Base-by-base conservation (phyloP, 306 rosid genomes). In the Quercus parvula region DNA sequence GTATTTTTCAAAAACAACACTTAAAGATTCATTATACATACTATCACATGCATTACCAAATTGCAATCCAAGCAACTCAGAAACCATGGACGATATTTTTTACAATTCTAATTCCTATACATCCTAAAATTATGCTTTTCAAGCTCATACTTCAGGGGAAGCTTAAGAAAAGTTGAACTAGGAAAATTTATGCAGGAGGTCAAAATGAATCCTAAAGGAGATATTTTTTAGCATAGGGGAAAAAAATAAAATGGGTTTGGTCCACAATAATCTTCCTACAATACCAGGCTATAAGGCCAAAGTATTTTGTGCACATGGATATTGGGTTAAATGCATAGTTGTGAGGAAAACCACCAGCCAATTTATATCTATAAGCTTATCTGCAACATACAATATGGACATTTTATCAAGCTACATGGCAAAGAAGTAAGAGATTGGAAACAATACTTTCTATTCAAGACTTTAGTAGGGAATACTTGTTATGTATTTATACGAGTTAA, bases 121-220 rank as follows among this genome's bases (percentile, higher is more conserved):
- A 17, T 11, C 51, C 51, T 18, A 49, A 67, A 67, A 74, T 13
- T 49, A 49, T 46, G 58, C 82, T 35, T 70, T 44, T 64, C 52
- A 80, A 28, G 75, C 71, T 80, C 66, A 71, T 77, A 54, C 57
- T 49, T 49, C 31, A 78, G 76, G 54, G 55, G 73, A 18, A 28
- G 58, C 10, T 17, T 18, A 13, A 46, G 82, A 38, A 54, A 51
- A 69, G 3, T 46, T 61, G 28, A 18, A 57, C 24, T 18, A 33
- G 6, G 35, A 33, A 67, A 33, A 5, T 57, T 80, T 49, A 73
- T 19, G 41, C 64, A 63, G 3, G 4, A 66, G 22, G 58, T 13
- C 38, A 67, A 67, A 68, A 77, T 17, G 33, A 73, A 19, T 19
- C 22, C 70, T 5, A 69, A 55, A 64, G 55, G 56, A 17, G 7